These are phyloP conservation scores for Kwoniella sp. DNA, from an alignment of 768 basidiomycete genomes.

Conservation along the genomic window DNA sequence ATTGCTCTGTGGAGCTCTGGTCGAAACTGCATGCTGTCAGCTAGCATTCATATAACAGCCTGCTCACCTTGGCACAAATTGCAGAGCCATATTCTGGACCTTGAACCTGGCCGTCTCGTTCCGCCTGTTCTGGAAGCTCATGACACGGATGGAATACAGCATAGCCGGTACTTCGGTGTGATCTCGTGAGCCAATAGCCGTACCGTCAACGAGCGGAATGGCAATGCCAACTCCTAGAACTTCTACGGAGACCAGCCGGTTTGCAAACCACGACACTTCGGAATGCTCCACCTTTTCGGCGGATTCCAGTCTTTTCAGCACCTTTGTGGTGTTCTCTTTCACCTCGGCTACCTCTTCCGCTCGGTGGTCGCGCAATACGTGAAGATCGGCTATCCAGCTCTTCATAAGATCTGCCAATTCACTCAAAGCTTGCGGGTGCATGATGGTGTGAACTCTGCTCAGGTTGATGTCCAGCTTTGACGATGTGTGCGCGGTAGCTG, in stretches of 20 bases:
- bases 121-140: constrained; percentile 71
- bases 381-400: constrained; percentile 68
- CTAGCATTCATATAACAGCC: background rate
- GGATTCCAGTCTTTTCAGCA: constrained; percentile 62
- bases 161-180: constrained; percentile 64
- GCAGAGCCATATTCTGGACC: constrained; percentile 75
- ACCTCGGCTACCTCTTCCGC: constrained; percentile 77
- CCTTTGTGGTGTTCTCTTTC: constrained; percentile 70
- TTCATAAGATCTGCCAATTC: constrained; percentile 71
- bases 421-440: constrained; percentile 90
- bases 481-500: constrained; percentile 18
- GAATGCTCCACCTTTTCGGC: constrained; percentile 28
- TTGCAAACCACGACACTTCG: constrained; percentile 55
- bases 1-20: constrained; percentile 71
- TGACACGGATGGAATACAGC: constrained; percentile 75
- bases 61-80: constrained; percentile 75
- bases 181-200: constrained; percentile 56
- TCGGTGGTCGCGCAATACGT: constrained; percentile 72
- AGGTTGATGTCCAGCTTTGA: constrained; percentile 61
- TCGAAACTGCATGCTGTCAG: constrained; percentile 61
- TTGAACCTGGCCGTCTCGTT: constrained; percentile 77
- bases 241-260: constrained; percentile 55
- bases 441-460: constrained; percentile 82
- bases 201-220: constrained; percentile 74
- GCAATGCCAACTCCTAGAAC: constrained; percentile 77